Conservation (phyloP, 352 stramenopile genomes). For the Pseudoperonospora humuli region DNA sequence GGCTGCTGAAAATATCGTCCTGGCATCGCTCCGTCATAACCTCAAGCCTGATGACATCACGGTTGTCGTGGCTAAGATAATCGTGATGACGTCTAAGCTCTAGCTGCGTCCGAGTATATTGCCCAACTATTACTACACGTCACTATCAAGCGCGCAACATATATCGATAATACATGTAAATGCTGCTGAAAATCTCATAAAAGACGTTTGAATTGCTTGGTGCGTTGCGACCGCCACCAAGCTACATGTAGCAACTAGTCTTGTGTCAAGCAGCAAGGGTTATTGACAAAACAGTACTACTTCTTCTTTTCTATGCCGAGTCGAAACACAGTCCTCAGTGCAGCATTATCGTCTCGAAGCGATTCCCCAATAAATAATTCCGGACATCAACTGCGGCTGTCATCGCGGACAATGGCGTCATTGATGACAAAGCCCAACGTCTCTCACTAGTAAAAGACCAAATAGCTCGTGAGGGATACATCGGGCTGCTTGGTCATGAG, state of each 20-base stretch:
- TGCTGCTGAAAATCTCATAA: background rate
- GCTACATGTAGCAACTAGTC: no score
- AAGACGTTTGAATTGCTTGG: background rate
- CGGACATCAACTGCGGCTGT: background rate
- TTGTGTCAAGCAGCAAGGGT: background rate
- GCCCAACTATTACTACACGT: background rate
- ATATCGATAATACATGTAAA: conserved; percentile 10
- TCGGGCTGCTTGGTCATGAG: conserved; percentile 31
- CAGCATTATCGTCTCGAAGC: conserved; percentile 3
- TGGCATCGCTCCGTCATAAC: conserved; percentile 67
- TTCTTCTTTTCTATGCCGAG: background rate
- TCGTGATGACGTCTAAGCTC: conserved; percentile 41
- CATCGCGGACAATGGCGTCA: background rate
- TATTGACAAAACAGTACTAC: background rate
- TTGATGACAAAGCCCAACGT: conserved; percentile 1
- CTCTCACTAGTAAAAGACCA: conserved; percentile 25
- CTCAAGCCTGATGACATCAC: conserved; percentile 81
- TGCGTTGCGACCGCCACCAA: no score
- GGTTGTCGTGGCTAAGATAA: conserved; percentile 67
- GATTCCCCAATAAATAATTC: conserved; percentile 24
- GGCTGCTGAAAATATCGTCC: conserved; percentile 53
- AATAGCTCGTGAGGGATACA: conserved; percentile 24
- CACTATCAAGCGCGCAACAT: conserved; percentile 7
- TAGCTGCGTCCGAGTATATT: conserved; percentile 19
- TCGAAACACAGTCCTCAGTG: background rate